Percentiles rank a stretch among this genome's conserved stretches.
phyloP scores from a whole-genome alignment of 164 flowering plant species.

The Magnolia kwangsiensis region DNA sequence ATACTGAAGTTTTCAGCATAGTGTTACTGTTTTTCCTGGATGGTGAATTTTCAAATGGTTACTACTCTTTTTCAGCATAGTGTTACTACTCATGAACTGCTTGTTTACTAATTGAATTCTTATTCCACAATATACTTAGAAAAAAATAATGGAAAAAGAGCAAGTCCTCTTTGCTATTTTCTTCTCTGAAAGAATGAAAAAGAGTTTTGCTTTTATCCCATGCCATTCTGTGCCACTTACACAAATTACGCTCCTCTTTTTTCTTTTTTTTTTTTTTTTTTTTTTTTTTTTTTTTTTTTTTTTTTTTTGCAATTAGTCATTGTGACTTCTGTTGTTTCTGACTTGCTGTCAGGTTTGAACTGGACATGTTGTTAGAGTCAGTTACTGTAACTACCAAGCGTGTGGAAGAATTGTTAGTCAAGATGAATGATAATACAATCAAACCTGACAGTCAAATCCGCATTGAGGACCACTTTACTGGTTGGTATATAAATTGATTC shows the following conservation, averaged over 20 bases:
- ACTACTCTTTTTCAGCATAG: not conserved
- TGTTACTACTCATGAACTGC: not conserved
- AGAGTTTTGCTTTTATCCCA: too few relatives aligned
- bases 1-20: not conserved
- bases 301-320: not conserved
- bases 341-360: conserved; percentile 67
- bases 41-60: too few relatives aligned
- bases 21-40: not conserved
- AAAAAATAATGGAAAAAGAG: too few relatives aligned
- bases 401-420: conserved; percentile 79
- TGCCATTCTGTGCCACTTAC: too few relatives aligned
- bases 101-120: too few relatives aligned
- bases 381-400: conserved; percentile 72
- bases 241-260: too few relatives aligned
- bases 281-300: not conserved
- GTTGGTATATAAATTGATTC: conserved; percentile 28
- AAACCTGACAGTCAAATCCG: conserved; percentile 51
- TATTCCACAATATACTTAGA: too few relatives aligned
- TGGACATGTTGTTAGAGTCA: conserved; percentile 94
- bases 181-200: too few relatives aligned
- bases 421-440: conserved; percentile 47
- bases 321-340: not conserved
- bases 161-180: too few relatives aligned
- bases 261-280: not conserved
- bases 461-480: conserved; percentile 72